Evolutionary conservation across 306 rosid genomes (phyloP).

Genomic region (Begonia peltatifolia): DNA sequence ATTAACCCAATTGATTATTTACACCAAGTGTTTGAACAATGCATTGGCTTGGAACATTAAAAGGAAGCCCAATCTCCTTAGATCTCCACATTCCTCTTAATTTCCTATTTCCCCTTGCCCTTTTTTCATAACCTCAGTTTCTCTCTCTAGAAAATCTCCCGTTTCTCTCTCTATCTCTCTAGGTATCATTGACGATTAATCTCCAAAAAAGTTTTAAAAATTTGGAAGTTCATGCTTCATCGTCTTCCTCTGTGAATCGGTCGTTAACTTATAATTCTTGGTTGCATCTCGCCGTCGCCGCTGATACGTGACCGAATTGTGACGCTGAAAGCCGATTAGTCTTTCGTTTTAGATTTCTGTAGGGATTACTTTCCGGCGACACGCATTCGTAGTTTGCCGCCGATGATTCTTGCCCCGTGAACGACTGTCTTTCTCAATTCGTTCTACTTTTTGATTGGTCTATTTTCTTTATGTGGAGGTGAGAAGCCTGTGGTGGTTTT

Average conservation of each 20-base stretch:
- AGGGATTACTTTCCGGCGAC: too few species aligned
- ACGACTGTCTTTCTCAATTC: slow-evolving; percentile 16
- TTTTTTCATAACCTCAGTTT: slow-evolving; percentile 5
- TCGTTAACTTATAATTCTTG: slow-evolving; percentile 26
- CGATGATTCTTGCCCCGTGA: slow-evolving; percentile 39
- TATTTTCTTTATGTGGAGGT: slow-evolving; percentile 19
- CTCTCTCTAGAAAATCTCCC: too few species aligned
- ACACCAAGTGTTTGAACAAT: too few species aligned
- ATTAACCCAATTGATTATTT: too few species aligned
- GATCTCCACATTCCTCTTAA: too few species aligned
- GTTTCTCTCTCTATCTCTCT: slow-evolving; percentile 17
- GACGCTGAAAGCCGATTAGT: slow-evolving; percentile 12
- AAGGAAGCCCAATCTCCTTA: too few species aligned
- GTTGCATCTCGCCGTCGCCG: slow-evolving; percentile 22
- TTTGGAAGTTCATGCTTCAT: slow-evolving; percentile 17
- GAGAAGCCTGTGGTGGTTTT: slow-evolving; percentile 19
- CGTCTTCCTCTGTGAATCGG: slow-evolving; percentile 34
- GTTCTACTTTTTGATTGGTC: slow-evolving; percentile 14
- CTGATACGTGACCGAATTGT: neutral
- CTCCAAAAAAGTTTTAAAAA: slow-evolving; percentile 9
- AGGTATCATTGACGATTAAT: slow-evolving; percentile 30
- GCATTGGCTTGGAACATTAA: too few species aligned
- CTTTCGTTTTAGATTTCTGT: slow-evolving; percentile 11
- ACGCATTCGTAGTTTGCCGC: slow-evolving; percentile 7
- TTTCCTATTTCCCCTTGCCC: neutral